Evolutionary conservation across 1,284 basidiomycete genomes (phyloP), one percentile per base, ranked within the genome.

Genomic region (Hypsizygus ulmarius): DNA sequence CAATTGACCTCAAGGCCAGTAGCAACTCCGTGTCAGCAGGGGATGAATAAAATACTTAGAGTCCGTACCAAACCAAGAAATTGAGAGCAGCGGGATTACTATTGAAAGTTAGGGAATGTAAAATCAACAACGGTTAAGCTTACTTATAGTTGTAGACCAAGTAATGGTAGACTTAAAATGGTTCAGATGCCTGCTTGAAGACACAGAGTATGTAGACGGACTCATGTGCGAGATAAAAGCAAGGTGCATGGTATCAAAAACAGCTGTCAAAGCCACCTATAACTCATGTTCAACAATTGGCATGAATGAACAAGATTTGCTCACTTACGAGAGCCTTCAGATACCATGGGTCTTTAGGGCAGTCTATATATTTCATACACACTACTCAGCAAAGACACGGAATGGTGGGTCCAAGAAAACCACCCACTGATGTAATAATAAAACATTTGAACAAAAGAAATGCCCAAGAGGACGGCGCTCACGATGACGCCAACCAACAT

Each of bases 261-360:
- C 16, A 27, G 50, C 52, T 6, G 50, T 54, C 15, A 48, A 41
- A 29, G 46, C 53, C 18, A 59, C 57, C 57, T 59, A 18, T 9
- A 39, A 11, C 9, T 11, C 5, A 5, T 12, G 11, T 16, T 18
- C 33, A 9, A 32, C n/a, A 5, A 10, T 29, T 25, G 9, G 9
- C 10, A 15, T 3, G 7, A 5, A 33, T 14, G n/a, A 25, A 12
- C 27, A 11, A 9, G 7, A 11, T 5, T 28, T 35, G 2, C 15
- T 7, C 5, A 53, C 62, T 27, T 51, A 71, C 72, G 45, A 73
- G 55, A 2, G 52, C 45, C 43, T 68, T 70, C 6, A 73, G 51
- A 41, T 66, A 64, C 61, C 62, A 63, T 10, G 53, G 51, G 43
- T 74, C 72, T 16, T 65, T 65, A 1, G 55, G 60, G 44, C 69